Evolutionary conservation across 1,284 basidiomycete genomes (phyloP).

Genomic region (Sphaerobolus stellatus): DNA sequence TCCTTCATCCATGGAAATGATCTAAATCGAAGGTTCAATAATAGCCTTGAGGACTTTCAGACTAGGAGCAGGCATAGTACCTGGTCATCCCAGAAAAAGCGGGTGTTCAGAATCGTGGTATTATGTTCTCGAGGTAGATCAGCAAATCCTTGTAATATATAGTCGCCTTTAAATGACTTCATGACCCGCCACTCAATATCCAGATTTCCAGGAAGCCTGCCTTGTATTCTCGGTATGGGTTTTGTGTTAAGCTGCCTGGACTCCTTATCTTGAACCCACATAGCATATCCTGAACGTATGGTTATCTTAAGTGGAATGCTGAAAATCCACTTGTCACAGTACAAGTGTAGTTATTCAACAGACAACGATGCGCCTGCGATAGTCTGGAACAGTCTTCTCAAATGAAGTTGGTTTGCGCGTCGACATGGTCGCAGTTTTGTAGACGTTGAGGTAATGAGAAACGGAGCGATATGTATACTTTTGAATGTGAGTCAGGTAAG

Average conservation of each 20-base stretch:
- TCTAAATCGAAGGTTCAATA: slow-evolving; percentile 36
- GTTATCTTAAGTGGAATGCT: not conserved
- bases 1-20: slow-evolving; percentile 71
- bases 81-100: slow-evolving; percentile 64
- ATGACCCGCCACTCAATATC: slow-evolving; percentile 61
- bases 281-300: not conserved
- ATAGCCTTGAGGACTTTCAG: not conserved
- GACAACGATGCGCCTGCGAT: not conserved
- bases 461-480: too few species aligned
- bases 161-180: slow-evolving; percentile 53
- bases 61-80: slow-evolving; percentile 40
- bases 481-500: too few species aligned
- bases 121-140: slow-evolving; percentile 66
- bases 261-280: not conserved
- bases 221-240: slow-evolving; percentile 52
- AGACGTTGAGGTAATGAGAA: too few species aligned
- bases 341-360: not conserved
- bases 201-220: slow-evolving; percentile 72
- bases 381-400: not conserved
- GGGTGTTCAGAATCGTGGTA: slow-evolving; percentile 63
- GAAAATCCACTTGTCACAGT: not conserved
- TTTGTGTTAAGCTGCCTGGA: not conserved
- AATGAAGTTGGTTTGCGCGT: not conserved
- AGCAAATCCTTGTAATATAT: slow-evolving; percentile 59
- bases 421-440: too few species aligned